phyloP scores from a whole-genome alignment of 768 basidiomycete species.

The Pleurotus salmoneostramineus region DNA sequence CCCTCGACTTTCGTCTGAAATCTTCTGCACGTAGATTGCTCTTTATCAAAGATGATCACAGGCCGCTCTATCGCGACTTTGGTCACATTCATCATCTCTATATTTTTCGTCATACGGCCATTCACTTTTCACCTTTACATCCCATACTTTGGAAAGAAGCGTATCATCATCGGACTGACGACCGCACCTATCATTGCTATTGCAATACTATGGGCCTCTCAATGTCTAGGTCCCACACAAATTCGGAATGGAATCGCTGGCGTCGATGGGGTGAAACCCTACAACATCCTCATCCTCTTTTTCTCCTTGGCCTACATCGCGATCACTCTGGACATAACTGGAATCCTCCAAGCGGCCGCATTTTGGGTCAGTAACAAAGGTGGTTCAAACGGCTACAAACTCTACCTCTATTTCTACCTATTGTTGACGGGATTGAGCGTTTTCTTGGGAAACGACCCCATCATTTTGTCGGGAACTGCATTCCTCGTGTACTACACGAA shows the following conservation, averaged over 20 bases:
- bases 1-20: too few relatives aligned
- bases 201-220: constrained; percentile 44
- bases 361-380: constrained; percentile 86
- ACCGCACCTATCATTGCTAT: constrained; percentile 49
- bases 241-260: constrained; percentile 12
- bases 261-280: constrained; percentile 73
- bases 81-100: constrained; percentile 44
- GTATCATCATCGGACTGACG: constrained; percentile 25
- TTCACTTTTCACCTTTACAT: constrained; percentile 28
- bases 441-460: constrained; percentile 90
- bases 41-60: constrained; percentile 25
- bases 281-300: constrained; percentile 92
- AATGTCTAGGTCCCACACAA: constrained; percentile 33
- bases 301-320: constrained; percentile 91
- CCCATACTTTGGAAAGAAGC: constrained; percentile 18
- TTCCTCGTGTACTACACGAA: constrained; percentile 88
- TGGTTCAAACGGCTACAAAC: constrained; percentile 62
- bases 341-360: constrained; percentile 80
- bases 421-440: constrained; percentile 78
- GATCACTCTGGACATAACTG: constrained; percentile 87
- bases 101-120: constrained; percentile 40
- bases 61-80: constrained; percentile 43
- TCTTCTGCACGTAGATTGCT: too few relatives aligned
- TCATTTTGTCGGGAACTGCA: constrained; percentile 87
- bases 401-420: constrained; percentile 80